Evolutionary conservation across 164 flowering plant species (phyloP), one percentile per base, ranked within the genome.

Genomic region (Vitis riparia): DNA sequence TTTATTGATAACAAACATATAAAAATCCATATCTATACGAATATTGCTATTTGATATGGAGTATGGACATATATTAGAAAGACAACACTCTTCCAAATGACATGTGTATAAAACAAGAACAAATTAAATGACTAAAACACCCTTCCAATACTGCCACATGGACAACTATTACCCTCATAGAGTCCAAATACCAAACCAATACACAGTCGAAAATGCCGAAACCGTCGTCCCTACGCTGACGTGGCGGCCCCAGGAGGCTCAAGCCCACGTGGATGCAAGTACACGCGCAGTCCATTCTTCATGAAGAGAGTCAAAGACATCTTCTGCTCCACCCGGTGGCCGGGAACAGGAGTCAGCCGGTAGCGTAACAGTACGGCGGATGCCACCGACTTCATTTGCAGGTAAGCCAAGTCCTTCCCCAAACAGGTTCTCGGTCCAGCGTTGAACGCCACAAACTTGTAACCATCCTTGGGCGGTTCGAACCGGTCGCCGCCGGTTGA

Each of bases 351-450:
- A 2, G 79, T 53, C 16, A 89, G 73, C 77, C 92, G 85, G 83
- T 91, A 86, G 11, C 89, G 83, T 16, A 91, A 73, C 63, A 93
- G 86, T 19, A 93, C 84, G 0, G 98, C 97, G 9, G 97, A 73
- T 0, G 90, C 97, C 57, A 91, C 88, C 0, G 98, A 88, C 74
- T 91, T 93, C 98, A 93, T 93, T 61, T 93, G 98, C 75, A 93
- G 71, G 80, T 93, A 93, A 65, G 98, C 97, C 82, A 91, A 71
- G 64, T 91, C 97, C 77, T 93, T 93, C 57, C 98, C 98, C 16
- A 93, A 73, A 65, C 97, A 91, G 48, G 86, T 91, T 70, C 98
- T 87, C 32, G 98, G 94, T 11, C 98, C 98, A 0, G 82, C 98
- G 58, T 90, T 92, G 51, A 92, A 92, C 3, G 97, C 87, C 59